Evolutionary conservation across 768 basidiomycete genomes (phyloP).

Genomic region (Mycena filopes): DNA sequence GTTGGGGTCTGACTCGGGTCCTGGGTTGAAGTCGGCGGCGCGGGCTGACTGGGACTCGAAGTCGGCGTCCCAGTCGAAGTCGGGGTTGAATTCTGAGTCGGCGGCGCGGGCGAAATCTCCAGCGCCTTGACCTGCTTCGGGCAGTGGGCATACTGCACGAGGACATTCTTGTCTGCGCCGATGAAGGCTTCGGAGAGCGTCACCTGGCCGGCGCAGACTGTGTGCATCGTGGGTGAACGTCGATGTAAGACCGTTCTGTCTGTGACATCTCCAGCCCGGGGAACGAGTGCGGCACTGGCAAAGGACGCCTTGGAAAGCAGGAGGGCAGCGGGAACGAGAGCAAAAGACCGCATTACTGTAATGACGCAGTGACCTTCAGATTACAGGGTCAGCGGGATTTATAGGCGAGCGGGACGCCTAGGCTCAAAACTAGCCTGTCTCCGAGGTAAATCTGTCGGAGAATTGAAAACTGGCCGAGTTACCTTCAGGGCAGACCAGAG

Average conservation of each 20-base stretch:
- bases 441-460: too few relatives aligned
- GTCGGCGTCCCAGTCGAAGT: too few relatives aligned
- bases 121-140: constrained; percentile 30
- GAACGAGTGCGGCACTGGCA: not conserved
- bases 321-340: constrained; percentile 16
- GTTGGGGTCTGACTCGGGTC: too few relatives aligned
- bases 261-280: not conserved
- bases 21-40: too few relatives aligned
- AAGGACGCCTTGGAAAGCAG: not conserved
- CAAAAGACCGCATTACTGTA: constrained; percentile 12
- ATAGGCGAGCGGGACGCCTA: not conserved
- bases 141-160: constrained; percentile 49
- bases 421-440: too few relatives aligned
- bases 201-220: constrained; percentile 37
- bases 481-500: too few relatives aligned
- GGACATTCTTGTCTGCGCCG: constrained; percentile 55
- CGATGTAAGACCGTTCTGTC: too few relatives aligned
- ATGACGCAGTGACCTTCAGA: constrained; percentile 23
- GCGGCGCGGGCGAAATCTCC: constrained; percentile 42
- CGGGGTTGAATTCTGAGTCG: too few relatives aligned
- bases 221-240: too few relatives aligned
- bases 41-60: too few relatives aligned
- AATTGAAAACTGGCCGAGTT: too few relatives aligned
- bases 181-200: constrained; percentile 46
- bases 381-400: not conserved